Evolutionary conservation across 1,139 yeast species (phyloP), one percentile per base, ranked within the genome.

Genomic region (Lodderomyces metapsilosis): DNA sequence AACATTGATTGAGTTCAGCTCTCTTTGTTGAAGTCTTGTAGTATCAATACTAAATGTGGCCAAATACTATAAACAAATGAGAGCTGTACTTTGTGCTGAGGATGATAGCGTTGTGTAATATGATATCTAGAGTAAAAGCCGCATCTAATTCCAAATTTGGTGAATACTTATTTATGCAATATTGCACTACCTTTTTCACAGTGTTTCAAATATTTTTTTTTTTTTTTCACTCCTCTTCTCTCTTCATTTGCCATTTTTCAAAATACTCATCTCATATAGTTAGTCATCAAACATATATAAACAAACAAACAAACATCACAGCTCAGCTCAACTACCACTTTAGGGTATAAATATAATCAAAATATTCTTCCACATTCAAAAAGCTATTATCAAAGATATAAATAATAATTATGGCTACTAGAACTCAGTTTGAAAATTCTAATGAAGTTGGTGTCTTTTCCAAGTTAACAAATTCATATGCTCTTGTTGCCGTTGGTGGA

Each of bases 371-470:
- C n/a, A 25, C 30, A 12, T 8, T 25, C 4, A 28, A 6, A 5
- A 8, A 5, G 12, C 18, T n/a, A 5, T 13, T 9, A 12, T n/a
- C n/a, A n/a, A n/a, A n/a, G n/a, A 12, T 27, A n/a, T 27, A 5
- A 4, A 8, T 5, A 3, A n/a, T 32, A 32, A 41, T 38, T 13
- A 72, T 72, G 78, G 77, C 78, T 51, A 59, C 71, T 53, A 71
- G 78, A 70, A 71, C 77, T 27, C 78, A 83, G 74, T 92, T 92
- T 76, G 98, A 92, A 74, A 92, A 92, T 71, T 89, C 97, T 45
- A 92, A 92, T 66, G 98, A 92, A 74, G 92, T 94, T 50, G 99
- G 99, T 62, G 99, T 94, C 45, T 94, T 94, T 62, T 78, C 98
- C 68, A 92, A 89, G 66, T 78, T 94, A 56, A 94, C 99, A 59